A percentile compares a stretch with the other conserved stretches of the same genome.
Conservation (phyloP, 1,284 basidiomycete species). For the Paramarasmius palmivorus region DNA sequence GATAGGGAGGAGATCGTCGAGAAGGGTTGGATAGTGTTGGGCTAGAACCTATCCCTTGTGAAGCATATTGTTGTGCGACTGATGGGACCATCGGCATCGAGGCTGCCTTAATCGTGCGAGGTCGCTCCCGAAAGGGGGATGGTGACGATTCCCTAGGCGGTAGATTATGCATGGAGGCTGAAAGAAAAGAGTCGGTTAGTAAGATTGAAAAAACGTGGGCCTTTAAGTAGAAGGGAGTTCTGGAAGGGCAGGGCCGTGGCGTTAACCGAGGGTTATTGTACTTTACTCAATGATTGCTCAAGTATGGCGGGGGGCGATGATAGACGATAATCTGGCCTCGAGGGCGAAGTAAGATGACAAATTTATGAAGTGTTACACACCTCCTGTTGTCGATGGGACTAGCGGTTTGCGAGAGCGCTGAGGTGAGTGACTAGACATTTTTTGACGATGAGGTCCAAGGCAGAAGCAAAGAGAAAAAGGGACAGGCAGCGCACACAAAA, state of each 20-base stretch:
- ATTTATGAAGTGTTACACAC: constrained; percentile 28
- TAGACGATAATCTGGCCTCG: constrained; percentile 4
- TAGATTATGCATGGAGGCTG: constrained; percentile 44
- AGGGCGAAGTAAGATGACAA: constrained; percentile 12
- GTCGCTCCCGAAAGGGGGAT: constrained; percentile 64
- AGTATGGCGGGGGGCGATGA: constrained; percentile 8
- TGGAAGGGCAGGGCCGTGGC: constrained; percentile 2
- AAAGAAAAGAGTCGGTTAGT: constrained; percentile 18
- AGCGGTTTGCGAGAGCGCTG: constrained; percentile 50
- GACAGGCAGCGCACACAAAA: constrained; percentile 20
- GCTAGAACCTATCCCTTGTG: constrained; percentile 21
- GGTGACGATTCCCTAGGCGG: constrained; percentile 65
- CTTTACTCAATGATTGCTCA: constrained; percentile 7
- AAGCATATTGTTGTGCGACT: constrained; percentile 41
- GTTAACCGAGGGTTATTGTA: constrained; percentile 14
- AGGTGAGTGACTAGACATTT: constrained; percentile 57
- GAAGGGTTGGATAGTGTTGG: constrained; percentile 35
- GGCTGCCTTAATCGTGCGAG: constrained; percentile 56
- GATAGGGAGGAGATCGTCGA: constrained; percentile 31
- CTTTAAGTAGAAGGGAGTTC: constrained; percentile 15
- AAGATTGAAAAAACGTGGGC: constrained; percentile 17
- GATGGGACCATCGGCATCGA: constrained; percentile 63
- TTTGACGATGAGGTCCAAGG: constrained; percentile 11
- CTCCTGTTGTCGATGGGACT: constrained; percentile 34
- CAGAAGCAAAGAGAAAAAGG: constrained; percentile 19